Conservation (phyloP, 495 filamentous ascomycete genomes). For the Neurospora discreta region DNA sequence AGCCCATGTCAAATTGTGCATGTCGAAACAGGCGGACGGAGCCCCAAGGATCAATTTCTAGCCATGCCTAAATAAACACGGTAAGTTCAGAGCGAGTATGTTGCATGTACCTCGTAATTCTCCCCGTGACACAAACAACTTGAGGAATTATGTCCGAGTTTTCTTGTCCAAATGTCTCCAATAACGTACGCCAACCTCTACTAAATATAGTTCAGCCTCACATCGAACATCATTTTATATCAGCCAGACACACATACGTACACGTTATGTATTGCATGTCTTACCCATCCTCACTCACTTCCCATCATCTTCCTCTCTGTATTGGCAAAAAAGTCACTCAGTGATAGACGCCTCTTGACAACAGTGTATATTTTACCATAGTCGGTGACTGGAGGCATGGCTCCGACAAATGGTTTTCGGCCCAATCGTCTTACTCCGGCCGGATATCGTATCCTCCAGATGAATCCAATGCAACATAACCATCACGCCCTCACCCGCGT, state of each 20-base stretch:
- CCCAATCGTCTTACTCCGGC: not conserved
- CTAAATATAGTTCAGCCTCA: not conserved
- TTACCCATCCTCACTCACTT: not conserved
- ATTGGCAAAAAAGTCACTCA: not conserved
- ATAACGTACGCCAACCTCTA: not conserved
- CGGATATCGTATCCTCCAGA: not conserved
- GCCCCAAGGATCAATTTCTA: not conserved
- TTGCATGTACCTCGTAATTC: not conserved
- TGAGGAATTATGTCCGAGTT: too few species aligned
- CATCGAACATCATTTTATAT: not conserved
- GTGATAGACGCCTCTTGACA: not conserved
- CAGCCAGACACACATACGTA: not conserved
- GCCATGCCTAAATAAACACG: not conserved
- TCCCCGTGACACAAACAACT: not conserved
- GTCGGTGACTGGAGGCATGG: not conserved
- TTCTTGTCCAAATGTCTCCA: not conserved
- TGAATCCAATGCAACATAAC: not conserved
- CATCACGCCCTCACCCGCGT: not conserved
- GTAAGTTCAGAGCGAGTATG: not conserved
- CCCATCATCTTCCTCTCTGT: not conserved
- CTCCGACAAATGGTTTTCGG: not conserved
- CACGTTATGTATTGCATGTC: not conserved
- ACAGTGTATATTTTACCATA: not conserved
- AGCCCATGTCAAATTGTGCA: not conserved
- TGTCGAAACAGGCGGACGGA: not conserved